Percentiles rank a stretch among this genome's conserved stretches.
phyloP scores from a whole-genome alignment of 306 rosid genomes.

The Dalbergia cochinchinensis region DNA sequence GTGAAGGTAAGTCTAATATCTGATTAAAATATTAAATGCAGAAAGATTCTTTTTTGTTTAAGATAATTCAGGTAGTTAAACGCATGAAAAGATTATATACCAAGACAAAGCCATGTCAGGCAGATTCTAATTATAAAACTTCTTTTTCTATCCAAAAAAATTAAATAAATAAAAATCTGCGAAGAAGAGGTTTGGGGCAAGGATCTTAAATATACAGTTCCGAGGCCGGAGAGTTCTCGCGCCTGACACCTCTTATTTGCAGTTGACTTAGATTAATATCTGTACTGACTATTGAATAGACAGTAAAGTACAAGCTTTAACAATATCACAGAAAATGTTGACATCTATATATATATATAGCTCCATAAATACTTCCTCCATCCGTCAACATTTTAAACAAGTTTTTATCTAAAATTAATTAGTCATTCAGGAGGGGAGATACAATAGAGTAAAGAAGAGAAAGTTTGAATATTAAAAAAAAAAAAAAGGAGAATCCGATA shows the following conservation, averaged over 20 bases:
- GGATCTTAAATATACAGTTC: neutral
- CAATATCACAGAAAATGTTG: slow-evolving; percentile 21
- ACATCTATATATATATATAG: neutral
- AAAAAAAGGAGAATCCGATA: too few relatives aligned
- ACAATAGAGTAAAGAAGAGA: too few relatives aligned
- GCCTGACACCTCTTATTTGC: neutral
- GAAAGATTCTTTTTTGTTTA: neutral
- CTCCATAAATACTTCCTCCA: neutral
- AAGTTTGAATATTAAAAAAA: too few relatives aligned
- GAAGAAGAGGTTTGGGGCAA: neutral
- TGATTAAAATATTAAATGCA: neutral
- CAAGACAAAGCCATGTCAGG: neutral
- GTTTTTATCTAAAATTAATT: too few relatives aligned
- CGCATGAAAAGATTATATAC: neutral
- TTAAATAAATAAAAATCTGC: neutral
- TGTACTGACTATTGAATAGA: neutral
- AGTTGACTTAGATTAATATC: neutral
- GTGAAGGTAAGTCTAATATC: neutral
- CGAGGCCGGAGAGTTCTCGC: slow-evolving; percentile 1
- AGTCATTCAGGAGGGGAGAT: too few relatives aligned
- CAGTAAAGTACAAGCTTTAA: slow-evolving; percentile 9
- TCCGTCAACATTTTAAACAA: too few relatives aligned
- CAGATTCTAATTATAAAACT: neutral
- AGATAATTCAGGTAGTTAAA: slow-evolving; percentile 16
- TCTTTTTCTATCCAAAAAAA: too few relatives aligned